These are phyloP conservation scores for Phaeolepiota aurea DNA, from an alignment of 768 basidiomycete genomes.

Conservation along the genomic window DNA sequence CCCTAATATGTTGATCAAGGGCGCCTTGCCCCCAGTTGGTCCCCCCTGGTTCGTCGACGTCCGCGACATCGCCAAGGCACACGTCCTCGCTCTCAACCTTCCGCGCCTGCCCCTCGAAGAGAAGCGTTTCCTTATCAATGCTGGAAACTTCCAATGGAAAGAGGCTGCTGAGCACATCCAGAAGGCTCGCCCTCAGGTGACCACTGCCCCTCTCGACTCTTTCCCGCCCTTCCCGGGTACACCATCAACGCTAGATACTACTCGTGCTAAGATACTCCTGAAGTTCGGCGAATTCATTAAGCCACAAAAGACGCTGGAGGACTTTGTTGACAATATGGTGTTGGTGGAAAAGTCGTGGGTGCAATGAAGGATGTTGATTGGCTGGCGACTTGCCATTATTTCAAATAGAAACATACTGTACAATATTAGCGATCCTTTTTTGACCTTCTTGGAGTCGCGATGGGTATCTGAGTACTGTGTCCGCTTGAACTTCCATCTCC, in stretches of 20 bases:
- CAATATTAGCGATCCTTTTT: too few species aligned
- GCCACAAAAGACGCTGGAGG: conserved; percentile 17
- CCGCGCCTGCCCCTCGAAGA: conserved; percentile 12
- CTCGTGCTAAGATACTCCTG: conserved; percentile 14
- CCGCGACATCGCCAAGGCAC: conserved; percentile 25
- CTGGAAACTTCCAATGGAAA: conserved; percentile 18
- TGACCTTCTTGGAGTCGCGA: too few species aligned
- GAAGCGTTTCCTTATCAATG: conserved; percentile 22
- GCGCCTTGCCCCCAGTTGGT: conserved; percentile 10
- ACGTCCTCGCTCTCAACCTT: conserved; percentile 21
- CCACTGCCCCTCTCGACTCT: conserved; percentile 6
- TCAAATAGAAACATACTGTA: too few species aligned
- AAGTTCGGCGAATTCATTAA: conserved; percentile 15
- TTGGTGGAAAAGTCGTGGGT: conserved; percentile 17
- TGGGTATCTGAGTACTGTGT: too few species aligned
- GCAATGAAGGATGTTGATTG: too few species aligned
- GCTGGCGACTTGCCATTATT: too few species aligned
- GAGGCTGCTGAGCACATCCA: conserved; percentile 18
- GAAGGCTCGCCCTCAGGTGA: conserved; percentile 13
- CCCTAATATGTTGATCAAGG: conserved; percentile 17
- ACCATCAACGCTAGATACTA: conserved; percentile 7
- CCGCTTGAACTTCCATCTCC: too few species aligned
- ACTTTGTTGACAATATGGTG: conserved; percentile 16
- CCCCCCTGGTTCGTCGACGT: conserved; percentile 25
- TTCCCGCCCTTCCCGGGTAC: conserved; percentile 6